These are phyloP conservation scores for Pichia cephalocereana DNA, from an alignment of 805 yeast species.

Conservation along the genomic window DNA sequence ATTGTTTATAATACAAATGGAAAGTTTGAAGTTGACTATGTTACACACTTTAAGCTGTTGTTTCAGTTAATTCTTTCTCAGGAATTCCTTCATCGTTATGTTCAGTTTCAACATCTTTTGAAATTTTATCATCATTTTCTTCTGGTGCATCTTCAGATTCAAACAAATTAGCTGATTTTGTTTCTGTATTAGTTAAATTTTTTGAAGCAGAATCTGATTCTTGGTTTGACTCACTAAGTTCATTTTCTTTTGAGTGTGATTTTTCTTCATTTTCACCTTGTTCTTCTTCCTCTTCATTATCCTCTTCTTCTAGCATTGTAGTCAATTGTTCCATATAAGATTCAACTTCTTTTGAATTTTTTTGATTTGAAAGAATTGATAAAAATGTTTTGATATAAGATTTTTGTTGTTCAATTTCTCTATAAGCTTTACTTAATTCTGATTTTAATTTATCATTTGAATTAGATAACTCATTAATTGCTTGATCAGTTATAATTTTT, in stretches of 20 bases:
- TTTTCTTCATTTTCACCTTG: not conserved
- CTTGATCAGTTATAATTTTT: slow-evolving; percentile 85
- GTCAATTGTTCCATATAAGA: not conserved
- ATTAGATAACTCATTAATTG: slow-evolving; percentile 73
- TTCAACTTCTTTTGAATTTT: slow-evolving; percentile 1
- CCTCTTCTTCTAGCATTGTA: not conserved
- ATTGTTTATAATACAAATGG: not conserved
- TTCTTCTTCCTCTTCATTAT: slow-evolving; percentile 1
- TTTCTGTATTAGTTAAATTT: no score
- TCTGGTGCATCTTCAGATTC: not conserved
- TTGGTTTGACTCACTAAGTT: no score
- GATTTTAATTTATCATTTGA: slow-evolving; percentile 81
- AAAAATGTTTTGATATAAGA: slow-evolving; percentile 24
- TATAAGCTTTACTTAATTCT: slow-evolving; percentile 85
- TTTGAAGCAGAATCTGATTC: no score
- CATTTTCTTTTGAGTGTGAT: not conserved
- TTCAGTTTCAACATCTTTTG: not conserved
- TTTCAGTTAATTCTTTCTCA: no score
- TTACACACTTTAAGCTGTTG: no score
- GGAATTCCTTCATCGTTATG: not conserved
- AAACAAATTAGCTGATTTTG: not conserved
- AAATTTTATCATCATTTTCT: not conserved
- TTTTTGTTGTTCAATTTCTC: slow-evolving; percentile 84
- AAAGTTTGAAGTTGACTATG: no score
- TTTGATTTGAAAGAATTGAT: slow-evolving; percentile 5